A percentile compares a stretch with the other conserved stretches of the same genome.
Evolutionary conservation across 257 asterid genomes (phyloP).

Genomic region (Parsonsia alboflavescens): DNA sequence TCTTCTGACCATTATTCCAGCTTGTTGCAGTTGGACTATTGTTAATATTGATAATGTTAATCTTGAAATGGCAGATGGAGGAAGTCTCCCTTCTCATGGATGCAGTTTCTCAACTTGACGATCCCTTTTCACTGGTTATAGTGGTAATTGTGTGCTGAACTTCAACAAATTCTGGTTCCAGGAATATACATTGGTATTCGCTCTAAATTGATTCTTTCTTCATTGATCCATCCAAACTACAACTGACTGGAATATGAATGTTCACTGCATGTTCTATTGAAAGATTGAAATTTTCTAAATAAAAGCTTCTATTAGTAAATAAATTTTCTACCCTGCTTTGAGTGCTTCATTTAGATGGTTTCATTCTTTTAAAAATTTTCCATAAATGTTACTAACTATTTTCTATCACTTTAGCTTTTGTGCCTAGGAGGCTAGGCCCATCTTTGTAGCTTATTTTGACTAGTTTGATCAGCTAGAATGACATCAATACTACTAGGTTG

Average conservation of each 20-base stretch:
- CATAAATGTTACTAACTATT: neutral
- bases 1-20: slow-evolving; percentile 21
- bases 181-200: slow-evolving; percentile 94
- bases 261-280: slow-evolving; percentile 5
- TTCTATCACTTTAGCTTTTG: neutral
- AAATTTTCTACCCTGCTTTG: neutral
- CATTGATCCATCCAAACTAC: slow-evolving; percentile 33
- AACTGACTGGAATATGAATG: slow-evolving; percentile 5
- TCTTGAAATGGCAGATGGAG: slow-evolving; percentile 77
- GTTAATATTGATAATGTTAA: slow-evolving; percentile 30
- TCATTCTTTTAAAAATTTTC: neutral
- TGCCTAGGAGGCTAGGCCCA: neutral
- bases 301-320: neutral
- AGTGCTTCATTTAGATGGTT: neutral
- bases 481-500: neutral
- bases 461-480: neutral
- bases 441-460: neutral
- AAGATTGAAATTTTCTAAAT: neutral
- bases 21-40: slow-evolving; percentile 21
- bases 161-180: slow-evolving; percentile 98
- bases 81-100: slow-evolving; percentile 95
- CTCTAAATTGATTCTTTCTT: slow-evolving; percentile 67
- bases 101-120: slow-evolving; percentile 96
- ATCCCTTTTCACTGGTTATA: slow-evolving; percentile 97
- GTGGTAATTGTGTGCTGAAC: slow-evolving; percentile 99